Percentiles rank a stretch among this genome's conserved stretches.
Evolutionary conservation across 148 eudicot species (phyloP).

Genomic region (Cornus controversa): DNA sequence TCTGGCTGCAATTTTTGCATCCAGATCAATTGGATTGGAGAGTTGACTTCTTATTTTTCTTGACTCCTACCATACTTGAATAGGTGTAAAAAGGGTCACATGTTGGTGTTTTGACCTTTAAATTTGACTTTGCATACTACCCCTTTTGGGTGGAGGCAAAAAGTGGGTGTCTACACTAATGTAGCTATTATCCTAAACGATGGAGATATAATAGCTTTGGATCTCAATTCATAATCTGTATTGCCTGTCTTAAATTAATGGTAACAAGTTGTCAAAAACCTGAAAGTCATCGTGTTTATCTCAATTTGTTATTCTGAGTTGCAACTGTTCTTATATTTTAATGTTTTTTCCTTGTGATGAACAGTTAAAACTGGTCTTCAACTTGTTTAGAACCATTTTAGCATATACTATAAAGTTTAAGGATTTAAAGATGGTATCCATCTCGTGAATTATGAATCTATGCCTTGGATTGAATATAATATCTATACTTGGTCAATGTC

Average conservation of each 20-base stretch:
- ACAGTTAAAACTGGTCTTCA: not conserved
- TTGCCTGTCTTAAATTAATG: no score
- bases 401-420: not conserved
- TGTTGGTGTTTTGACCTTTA: no score
- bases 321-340: not conserved
- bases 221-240: not conserved
- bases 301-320: not conserved
- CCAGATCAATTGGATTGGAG: no score
- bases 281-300: not conserved
- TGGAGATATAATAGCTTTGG: not conserved
- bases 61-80: no score
- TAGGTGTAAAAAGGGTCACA: no score
- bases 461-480: not conserved
- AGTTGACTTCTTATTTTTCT: no score
- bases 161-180: not conserved
- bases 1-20: no score
- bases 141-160: no score
- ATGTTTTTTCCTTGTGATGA: not conserved
- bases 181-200: no score
- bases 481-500: not conserved
- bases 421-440: not conserved
- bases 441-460: not conserved
- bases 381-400: not conserved
- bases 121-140: no score
- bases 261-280: not conserved